Evolutionary conservation across 371 early-diverging fungal species (phyloP).

Genomic region (Smittium culicis): DNA sequence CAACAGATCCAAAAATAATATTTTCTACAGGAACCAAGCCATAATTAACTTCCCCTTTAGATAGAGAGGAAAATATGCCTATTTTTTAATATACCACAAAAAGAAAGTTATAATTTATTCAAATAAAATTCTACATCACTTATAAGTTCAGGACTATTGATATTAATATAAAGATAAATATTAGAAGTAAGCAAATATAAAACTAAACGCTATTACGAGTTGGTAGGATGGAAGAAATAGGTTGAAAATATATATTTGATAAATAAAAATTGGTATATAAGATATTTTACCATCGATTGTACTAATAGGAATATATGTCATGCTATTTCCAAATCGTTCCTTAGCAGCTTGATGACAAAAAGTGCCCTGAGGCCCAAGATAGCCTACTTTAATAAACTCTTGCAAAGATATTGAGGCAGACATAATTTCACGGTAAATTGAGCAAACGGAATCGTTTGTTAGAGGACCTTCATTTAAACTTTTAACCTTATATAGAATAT

Average conservation of each 20-base stretch:
- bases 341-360: conserved; percentile 85
- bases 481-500: conserved; percentile 31
- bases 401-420: conserved; percentile 73
- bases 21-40: conserved; percentile 94
- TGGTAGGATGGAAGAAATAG: no score
- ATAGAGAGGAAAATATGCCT: not conserved
- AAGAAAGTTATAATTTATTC: no score
- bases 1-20: conserved; percentile 74
- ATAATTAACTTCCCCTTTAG: conserved; percentile 52
- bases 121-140: no score
- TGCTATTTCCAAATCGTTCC: conserved; percentile 54
- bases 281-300: not conserved
- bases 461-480: conserved; percentile 68
- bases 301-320: not conserved
- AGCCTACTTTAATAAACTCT: conserved; percentile 42
- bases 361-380: conserved; percentile 85
- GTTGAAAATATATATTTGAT: no score
- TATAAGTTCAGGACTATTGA: no score
- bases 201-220: no score
- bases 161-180: no score
- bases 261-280: no score
- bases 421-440: conserved; percentile 86
- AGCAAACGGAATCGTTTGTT: conserved; percentile 51
- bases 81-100: no score
- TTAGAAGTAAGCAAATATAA: no score